Conservation (phyloP, 768 basidiomycete species). For the Naganishia antarctica region DNA sequence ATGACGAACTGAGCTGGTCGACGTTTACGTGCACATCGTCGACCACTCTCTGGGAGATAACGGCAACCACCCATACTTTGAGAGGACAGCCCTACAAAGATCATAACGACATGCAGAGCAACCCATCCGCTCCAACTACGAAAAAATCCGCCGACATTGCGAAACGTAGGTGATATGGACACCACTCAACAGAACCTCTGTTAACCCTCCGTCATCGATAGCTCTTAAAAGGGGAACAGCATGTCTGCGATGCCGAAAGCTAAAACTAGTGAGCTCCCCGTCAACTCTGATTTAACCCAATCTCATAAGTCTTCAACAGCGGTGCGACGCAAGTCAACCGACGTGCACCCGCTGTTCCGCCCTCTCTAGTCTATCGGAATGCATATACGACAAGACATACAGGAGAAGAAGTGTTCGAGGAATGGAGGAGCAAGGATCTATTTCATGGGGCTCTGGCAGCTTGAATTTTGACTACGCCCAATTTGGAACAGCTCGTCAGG, state of each 20-base stretch:
- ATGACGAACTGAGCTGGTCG: too few relatives aligned
- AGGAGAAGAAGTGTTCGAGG: not conserved
- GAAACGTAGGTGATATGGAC: slow-evolving; percentile 2
- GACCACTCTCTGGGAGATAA: too few relatives aligned
- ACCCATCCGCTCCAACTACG: too few relatives aligned
- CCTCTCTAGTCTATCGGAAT: not conserved
- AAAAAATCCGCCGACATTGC: not conserved
- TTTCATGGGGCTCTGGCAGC: not conserved
- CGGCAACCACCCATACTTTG: too few relatives aligned
- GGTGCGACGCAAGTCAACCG: slow-evolving; percentile 9
- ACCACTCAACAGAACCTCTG: not conserved
- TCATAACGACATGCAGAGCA: too few relatives aligned
- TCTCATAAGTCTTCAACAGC: not conserved
- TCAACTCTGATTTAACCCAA: not conserved
- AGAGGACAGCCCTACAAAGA: too few relatives aligned
- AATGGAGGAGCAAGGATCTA: not conserved
- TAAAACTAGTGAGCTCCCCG: slow-evolving; percentile 3
- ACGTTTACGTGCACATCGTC: too few relatives aligned
- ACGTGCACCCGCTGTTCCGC: slow-evolving; percentile 2
- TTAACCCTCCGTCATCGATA: not conserved
- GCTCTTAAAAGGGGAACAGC: slow-evolving; percentile 13
- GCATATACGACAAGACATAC: slow-evolving; percentile 15
- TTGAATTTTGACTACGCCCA: not conserved
- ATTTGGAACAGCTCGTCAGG: not conserved
- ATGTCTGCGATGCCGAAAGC: slow-evolving; percentile 17